Base-by-base conservation (phyloP, 2,329 filamentous ascomycete genomes). In the Monosporascus sp. region DNA sequence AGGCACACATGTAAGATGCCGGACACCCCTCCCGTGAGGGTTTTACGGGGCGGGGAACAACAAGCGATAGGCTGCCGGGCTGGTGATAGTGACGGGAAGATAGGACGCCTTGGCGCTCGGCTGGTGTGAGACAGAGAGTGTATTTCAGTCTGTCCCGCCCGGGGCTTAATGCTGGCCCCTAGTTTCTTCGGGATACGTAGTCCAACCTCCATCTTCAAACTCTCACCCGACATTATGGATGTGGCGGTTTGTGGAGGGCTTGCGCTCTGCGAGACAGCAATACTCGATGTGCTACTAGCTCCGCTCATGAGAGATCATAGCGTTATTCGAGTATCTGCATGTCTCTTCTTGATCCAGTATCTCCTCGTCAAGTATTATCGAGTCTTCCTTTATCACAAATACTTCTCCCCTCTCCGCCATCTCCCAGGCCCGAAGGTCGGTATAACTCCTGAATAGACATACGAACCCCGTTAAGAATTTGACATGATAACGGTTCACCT, bases 341-440 rank as follows among this genome's bases (percentile, higher is more conserved):
- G 11, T 27, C 48, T 54, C 7, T 61, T 60, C 39, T 24, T 53
- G 7, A 15, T 53, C 5, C 59, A 61, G 31, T 61, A 58, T 41
- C 17, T 49, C 1, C n/a, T 46, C 7, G 24, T 60, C 7, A 61
- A 58, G 25, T 51, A 52, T 25, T 60, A 58, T 38, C 54, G 54
- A 15, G 50, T 57, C 46, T 60, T 60, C 24, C 46, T 61, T 1
- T 61, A 58, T 38, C 59, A 53, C 50, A 45, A 47, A 20, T 58
- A 57, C 45, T 50, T 60, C 31, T 61, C 59, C 5, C 59, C 59
- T 2, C 52, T 58, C n/a, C 55, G 59, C 24, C 56, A 58, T 31
- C 24, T 61, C 9, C 59, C 59, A 24, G 57, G 55, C 6, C 58
- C 58, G 4, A 54, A 35, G 15, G 58, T 59, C 2, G 52, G 58